phyloP scores from a whole-genome alignment of 306 rosid species.

The Medicago ruthenica region DNA sequence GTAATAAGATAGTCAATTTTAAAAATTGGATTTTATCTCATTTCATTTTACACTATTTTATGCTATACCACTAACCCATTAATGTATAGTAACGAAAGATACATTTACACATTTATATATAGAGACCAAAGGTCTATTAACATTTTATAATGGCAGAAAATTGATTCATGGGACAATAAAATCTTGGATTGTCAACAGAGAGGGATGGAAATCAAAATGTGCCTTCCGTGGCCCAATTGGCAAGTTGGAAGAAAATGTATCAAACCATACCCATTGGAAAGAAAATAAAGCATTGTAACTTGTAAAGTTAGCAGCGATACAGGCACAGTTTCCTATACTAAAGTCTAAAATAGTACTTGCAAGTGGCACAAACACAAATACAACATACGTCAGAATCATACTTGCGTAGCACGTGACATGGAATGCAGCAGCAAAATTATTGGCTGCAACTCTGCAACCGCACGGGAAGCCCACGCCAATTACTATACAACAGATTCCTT shows the following conservation, averaged over 20 bases:
- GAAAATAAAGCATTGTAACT: neutral
- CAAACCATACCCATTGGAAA: neutral
- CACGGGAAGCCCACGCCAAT: neutral
- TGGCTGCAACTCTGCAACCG: conserved; percentile 22
- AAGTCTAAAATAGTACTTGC: neutral
- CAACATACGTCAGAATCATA: conserved; percentile 10
- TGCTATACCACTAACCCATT: no score
- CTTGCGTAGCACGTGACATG: conserved; percentile 39
- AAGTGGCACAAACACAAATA: conserved; percentile 43
- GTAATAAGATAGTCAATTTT: no score
- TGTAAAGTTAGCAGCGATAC: neutral
- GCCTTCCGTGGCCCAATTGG: conserved; percentile 17
- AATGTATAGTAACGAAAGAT: no score
- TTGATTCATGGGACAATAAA: no score
- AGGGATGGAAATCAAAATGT: no score
- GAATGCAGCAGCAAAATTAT: neutral
- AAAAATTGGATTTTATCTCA: no score
- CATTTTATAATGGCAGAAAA: no score
- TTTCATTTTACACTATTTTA: no score
- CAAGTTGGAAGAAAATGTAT: conserved; percentile 14
- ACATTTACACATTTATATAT: no score
- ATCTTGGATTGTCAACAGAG: no score
- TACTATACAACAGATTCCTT: neutral
- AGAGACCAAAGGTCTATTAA: no score
- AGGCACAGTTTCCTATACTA: conserved; percentile 3